Evolutionary conservation across 495 filamentous ascomycete species (phyloP), one percentile per base, ranked within the genome.

Genomic region (Tetracladium marchalianum): DNA sequence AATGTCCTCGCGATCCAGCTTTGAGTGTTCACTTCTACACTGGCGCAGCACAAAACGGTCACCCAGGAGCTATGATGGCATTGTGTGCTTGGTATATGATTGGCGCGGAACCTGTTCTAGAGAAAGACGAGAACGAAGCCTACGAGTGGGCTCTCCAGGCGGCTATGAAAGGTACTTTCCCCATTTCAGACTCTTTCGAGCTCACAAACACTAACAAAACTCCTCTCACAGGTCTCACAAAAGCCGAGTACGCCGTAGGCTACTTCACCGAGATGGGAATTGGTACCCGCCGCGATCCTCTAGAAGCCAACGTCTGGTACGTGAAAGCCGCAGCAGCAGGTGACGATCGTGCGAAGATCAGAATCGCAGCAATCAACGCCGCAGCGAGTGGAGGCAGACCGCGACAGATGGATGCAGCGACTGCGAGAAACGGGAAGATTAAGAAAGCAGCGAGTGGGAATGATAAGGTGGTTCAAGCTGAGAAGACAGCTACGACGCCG

Each of bases 241-340:
- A 99, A 69, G 92, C 92, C 5, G 77, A 97, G 62, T 99, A 97
- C 53, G 87, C 93, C 1, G 77, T 90, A 13, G 92, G 89, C 12
- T 99, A 95, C 67, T 99, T 99, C 64, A 96, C 87, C 8, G 92
- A 99, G 66, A 94, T 90, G 84, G 92, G 92, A 42, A 95, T 99
- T 50, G 92, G 92, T 17, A 94, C 87, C 62, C 84, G 88, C 5
- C 81, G 89, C 16, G 92, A 99, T 61, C 80, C 88, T 2, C 73
- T 99, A 48, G 87, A 96, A 60, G 90, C 92, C 44, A 97, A 97
- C 55, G 85, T 95, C 7, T 97, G 90, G 93, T 99, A 99, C 59
- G 93, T 97, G 43, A 85, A 85, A 62, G 90, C 92, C 1, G 93
- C 92, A 9, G 92, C 94, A 47, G 81, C 88, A 36, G 92, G 90